phyloP scores from a whole-genome alignment of 441 rosid genomes.

The Corymbia calophylla region DNA sequence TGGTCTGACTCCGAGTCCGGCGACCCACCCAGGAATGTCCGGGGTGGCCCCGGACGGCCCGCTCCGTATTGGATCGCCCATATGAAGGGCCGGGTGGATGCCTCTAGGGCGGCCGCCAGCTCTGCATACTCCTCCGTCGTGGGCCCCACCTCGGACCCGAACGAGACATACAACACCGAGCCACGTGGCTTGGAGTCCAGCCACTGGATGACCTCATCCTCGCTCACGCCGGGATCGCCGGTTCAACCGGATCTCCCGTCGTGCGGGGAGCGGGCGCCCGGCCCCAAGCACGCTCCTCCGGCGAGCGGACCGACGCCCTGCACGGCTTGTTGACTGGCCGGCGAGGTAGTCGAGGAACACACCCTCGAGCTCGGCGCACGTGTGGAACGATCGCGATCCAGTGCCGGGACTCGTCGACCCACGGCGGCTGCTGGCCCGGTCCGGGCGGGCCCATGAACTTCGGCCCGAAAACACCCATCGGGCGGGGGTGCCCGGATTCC shows the following conservation, averaged over 20 bases:
- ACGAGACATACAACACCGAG: slow-evolving; percentile 38
- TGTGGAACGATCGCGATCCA: slow-evolving; percentile 18
- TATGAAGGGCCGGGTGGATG: slow-evolving; percentile 26
- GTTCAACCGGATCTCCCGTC: slow-evolving; percentile 13
- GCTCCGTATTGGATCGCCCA: slow-evolving; percentile 37
- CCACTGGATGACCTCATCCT: slow-evolving; percentile 15
- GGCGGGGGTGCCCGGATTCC: not conserved
- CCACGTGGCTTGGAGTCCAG: slow-evolving; percentile 30
- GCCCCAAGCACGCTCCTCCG: too few species aligned
- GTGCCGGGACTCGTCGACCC: slow-evolving; percentile 5
- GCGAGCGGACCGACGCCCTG: slow-evolving; percentile 30
- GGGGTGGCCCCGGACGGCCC: too few species aligned
- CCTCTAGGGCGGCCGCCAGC: slow-evolving; percentile 28
- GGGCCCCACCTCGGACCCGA: slow-evolving; percentile 45
- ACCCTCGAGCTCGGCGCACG: slow-evolving; percentile 16
- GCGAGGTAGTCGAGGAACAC: slow-evolving; percentile 15
- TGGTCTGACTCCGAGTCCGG: not conserved
- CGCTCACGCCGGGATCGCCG: slow-evolving; percentile 1
- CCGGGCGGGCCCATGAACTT: not conserved
- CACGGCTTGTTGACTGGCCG: slow-evolving; percentile 11
- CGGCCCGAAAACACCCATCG: not conserved
- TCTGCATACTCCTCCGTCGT: slow-evolving; percentile 18
- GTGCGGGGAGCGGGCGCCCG: slow-evolving; percentile 11
- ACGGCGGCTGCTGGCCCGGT: slow-evolving; percentile 10
- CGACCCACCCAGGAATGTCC: not conserved